These are phyloP conservation scores for Fagopyrum tataricum DNA, from an alignment of 148 eudicot species.

Conservation along the genomic window DNA sequence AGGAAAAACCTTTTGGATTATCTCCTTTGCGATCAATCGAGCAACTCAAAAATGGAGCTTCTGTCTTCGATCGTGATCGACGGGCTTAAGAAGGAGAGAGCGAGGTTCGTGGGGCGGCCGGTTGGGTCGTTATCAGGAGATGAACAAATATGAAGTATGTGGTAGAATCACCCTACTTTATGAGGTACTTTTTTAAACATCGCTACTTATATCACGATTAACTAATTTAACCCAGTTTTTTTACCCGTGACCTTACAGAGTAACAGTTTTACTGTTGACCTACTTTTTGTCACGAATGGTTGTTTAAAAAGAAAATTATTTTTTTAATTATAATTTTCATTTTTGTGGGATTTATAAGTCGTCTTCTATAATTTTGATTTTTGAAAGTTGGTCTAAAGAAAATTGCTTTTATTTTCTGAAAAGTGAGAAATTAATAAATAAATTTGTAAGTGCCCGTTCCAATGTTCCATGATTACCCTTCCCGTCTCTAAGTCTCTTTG, in stretches of 20 bases:
- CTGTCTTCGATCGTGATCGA: background rate
- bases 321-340: too few relatives aligned
- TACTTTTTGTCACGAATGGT: too few relatives aligned
- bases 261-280: too few relatives aligned
- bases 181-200: too few relatives aligned
- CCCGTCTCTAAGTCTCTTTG: background rate
- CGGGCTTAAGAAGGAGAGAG: background rate
- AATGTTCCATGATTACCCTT: constrained; percentile 8
- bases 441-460: background rate
- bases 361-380: background rate
- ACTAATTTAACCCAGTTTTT: too few relatives aligned
- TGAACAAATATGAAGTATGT: too few relatives aligned
- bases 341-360: too few relatives aligned
- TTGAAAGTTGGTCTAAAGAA: background rate
- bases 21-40: background rate
- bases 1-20: background rate
- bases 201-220: too few relatives aligned
- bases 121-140: background rate
- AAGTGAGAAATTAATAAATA: background rate
- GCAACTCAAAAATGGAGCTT: background rate
- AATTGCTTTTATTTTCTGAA: background rate
- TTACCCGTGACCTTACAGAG: too few relatives aligned
- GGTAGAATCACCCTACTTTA: too few relatives aligned
- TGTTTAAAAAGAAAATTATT: too few relatives aligned
- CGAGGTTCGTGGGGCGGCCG: background rate